Conservation (phyloP, 306 rosid species). For the Cicer bijugum region DNA sequence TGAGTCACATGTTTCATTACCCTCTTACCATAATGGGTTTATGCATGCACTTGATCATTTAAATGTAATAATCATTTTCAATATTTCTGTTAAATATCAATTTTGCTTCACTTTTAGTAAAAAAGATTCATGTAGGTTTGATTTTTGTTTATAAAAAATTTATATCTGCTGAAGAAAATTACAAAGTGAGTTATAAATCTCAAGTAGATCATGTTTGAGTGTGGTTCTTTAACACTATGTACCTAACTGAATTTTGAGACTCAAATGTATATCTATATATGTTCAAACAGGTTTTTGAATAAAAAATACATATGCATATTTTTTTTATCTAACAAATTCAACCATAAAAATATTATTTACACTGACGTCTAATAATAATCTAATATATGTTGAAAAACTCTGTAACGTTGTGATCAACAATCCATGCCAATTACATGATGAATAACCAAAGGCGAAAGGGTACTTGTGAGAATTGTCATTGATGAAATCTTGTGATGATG, state of each 20-base stretch:
- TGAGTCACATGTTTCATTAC: constrained; percentile 40
- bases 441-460: too few species aligned
- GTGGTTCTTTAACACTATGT: constrained; percentile 9
- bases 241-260: constrained; percentile 29
- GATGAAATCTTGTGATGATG: too few species aligned
- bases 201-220: not conserved
- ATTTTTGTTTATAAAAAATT: constrained; percentile 2
- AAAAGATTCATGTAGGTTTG: constrained; percentile 13
- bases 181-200: not conserved
- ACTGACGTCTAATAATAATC: too few species aligned
- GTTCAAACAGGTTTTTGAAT: constrained; percentile 26
- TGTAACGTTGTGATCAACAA: too few species aligned
- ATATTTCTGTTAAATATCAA: constrained; percentile 25
- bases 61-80: not conserved
- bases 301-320: not conserved
- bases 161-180: not conserved
- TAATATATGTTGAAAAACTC: too few species aligned
- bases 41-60: constrained; percentile 33
- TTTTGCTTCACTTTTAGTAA: not conserved
- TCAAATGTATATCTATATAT: constrained; percentile 20
- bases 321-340: constrained; percentile 22
- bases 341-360: not conserved
- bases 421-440: too few species aligned
- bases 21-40: constrained; percentile 29
- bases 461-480: too few species aligned